phyloP scores from a whole-genome alignment of 495 filamentous ascomycete genomes.

The Cercophora sp. region DNA sequence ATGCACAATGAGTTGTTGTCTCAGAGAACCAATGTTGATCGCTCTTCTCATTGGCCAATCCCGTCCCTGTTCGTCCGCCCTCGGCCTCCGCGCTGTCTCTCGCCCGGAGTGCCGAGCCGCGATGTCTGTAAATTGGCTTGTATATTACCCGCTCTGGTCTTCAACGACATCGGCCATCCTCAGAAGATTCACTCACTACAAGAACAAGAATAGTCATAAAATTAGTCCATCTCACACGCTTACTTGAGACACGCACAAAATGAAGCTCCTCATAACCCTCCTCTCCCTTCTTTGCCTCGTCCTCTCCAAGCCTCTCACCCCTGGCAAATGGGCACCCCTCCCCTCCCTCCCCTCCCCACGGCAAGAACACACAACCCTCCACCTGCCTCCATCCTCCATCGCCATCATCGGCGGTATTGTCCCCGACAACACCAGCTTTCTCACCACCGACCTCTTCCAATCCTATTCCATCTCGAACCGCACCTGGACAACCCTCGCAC shows the following conservation, averaged over 20 bases:
- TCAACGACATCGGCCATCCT: too few species aligned
- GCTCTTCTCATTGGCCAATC: too few species aligned
- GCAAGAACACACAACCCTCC: conserved; percentile 63
- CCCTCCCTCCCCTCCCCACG: conserved; percentile 73
- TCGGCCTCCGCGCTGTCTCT: too few species aligned
- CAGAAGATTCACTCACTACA: not conserved
- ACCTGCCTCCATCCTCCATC: conserved; percentile 56
- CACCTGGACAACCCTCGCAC: conserved; percentile 54
- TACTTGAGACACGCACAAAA: not conserved
- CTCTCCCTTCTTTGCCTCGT: conserved; percentile 5
- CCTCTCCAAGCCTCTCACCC: not conserved
- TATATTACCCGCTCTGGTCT: too few species aligned
- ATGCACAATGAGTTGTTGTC: too few species aligned
- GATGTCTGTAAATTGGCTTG: too few species aligned
- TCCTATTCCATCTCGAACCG: conserved; percentile 62
- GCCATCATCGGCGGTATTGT: conserved; percentile 26
- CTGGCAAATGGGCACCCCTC: conserved; percentile 53
- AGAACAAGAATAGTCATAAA: not conserved
- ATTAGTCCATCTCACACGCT: not conserved
- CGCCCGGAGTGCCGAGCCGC: too few species aligned
- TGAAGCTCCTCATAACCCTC: conserved; percentile 11
- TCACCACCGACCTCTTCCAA: conserved; percentile 73
- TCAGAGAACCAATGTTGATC: too few species aligned
- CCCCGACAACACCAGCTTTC: conserved; percentile 14
- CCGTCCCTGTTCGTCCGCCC: too few species aligned